Base-by-base conservation (phyloP, 1,284 basidiomycete genomes). In the Sanghuangporus weigelae region DNA sequence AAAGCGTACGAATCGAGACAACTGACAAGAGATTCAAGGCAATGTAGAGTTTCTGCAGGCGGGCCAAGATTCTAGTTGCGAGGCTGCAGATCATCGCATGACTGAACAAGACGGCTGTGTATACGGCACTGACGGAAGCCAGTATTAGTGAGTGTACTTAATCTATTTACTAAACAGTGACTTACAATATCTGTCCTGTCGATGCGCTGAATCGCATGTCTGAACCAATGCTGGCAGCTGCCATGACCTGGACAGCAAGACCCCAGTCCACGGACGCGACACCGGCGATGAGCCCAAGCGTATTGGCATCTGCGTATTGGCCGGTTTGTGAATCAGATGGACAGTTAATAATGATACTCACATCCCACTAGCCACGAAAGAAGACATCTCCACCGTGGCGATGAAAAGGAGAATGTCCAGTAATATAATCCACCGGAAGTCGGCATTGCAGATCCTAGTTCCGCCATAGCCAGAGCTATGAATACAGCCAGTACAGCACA, bases 211-310 rank as follows among this genome's bases (percentile, higher is more conserved):
- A 73, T 21, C 62, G 67, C 57, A 70, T 68, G 21, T 71, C 69
- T 4, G 75, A 71, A 11, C 73, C 74, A 50, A 78, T 78, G 42
- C 69, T 71, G 2, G 66, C 72, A 5, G 74, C 77, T 0, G 77
- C 77, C 62, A 74, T 72, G 36, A 78, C 72, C 64, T 78, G 76
- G 16, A 75, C 62, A 12, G 78, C 71, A 55, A 73, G 77, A 50
- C 71, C 78, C 80, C 79, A 82, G 36, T 75, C 77, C 7, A 81
- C 69, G 3, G 77, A 78, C 3, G 81, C 79, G n/a, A 77, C 63
- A 12, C 67, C 71, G 16, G 77, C 69, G 40, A 80, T 73, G 62
- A 74, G 73, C 11, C 75, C 76, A n/a, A 80, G 71, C 6, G 76
- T 74, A 61, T 75, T 77, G 7, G 74, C 69, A 57, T 79, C 77